These are phyloP conservation scores for Penicillium paneum DNA, from an alignment of 2,329 filamentous ascomycete genomes.

Conservation along the genomic window DNA sequence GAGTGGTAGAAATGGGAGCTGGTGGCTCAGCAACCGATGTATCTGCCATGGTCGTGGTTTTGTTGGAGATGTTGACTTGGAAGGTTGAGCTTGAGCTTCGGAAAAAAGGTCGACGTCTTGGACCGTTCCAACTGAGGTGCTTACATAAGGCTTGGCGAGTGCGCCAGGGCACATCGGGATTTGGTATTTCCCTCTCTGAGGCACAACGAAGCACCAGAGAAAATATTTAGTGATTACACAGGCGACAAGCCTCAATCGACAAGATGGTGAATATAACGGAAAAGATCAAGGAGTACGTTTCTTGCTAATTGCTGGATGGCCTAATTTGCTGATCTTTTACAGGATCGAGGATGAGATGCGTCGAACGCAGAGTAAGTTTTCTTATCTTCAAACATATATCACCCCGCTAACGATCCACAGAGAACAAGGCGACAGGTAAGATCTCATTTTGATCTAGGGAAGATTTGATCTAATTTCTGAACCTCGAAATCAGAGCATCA, in stretches of 20 bases:
- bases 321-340: constrained; percentile 13
- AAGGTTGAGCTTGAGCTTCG: constrained; percentile 5
- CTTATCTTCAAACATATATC: constrained; percentile 10
- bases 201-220: neutral
- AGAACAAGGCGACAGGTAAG: constrained; percentile 98
- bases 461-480: constrained; percentile 9
- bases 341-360: constrained; percentile 99
- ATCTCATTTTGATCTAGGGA: constrained; percentile 12
- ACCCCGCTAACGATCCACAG: constrained; percentile 50
- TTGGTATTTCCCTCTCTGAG: constrained; percentile 4
- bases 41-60: constrained; percentile 28
- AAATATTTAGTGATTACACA: constrained; percentile 17
- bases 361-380: constrained; percentile 84
- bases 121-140: neutral
- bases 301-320: constrained; percentile 7
- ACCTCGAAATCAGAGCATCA: constrained; percentile 73
- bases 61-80: neutral
- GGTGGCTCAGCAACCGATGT: constrained; percentile 31
- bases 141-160: constrained; percentile 12
- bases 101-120: constrained; percentile 3
- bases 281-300: constrained; percentile 91
- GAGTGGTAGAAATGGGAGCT: constrained; percentile 50
- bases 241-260: constrained; percentile 23
- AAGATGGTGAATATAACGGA: constrained; percentile 99
- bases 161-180: constrained; percentile 2